Base-by-base conservation (phyloP, 176 grass and related monocot species). In the Guadua angustifolia region DNA sequence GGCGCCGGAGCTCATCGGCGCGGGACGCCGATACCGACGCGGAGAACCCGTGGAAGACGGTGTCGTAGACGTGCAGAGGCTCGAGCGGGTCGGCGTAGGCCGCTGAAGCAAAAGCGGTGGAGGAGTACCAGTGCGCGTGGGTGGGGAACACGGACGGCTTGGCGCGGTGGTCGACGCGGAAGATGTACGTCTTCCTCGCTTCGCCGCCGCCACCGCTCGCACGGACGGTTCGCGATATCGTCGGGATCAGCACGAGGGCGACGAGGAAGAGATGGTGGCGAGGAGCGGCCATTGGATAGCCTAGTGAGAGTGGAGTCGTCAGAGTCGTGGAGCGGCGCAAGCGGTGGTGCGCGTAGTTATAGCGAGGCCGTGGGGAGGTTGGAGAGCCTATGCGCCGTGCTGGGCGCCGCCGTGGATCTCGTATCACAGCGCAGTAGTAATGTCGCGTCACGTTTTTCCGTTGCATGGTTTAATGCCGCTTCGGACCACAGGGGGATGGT, bases 1-100 rank as follows among this genome's bases (percentile, higher is more conserved):
- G 88, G 49, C 75, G 73, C 5, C 87, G 84, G 71, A 98, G 79
- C 17, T n/a, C 89, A 11, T 68, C 88, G 10, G 93, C 96, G 45
- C 74, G 89, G 22, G 66, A 78, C 2, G 88, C n/a, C 1, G 88
- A 35, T 0, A 98, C 44, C 6, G 87, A 95, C 13, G 91, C 91
- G 47, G 93, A 94, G 93, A 98, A 98, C 42, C 96, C 93, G 44
- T 92, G 91, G 83, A 95, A 98, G 25, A 98, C 87, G 36, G 89
- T 98, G 75, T 78, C 89, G 73, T 98, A 98, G 67, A 95, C 89
- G 77, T 98, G 91, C 73, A 98, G 87, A 2, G 89, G 89, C 33
- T 85, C 18, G 51, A 98, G 86, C 11, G 91, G 85, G 14, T 40
- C 18, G 1, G 46, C 25, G 0, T 0, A 0, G 13, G 14, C 38